Base-by-base conservation (phyloP, 495 filamentous ascomycete genomes). In the Trichoderma reesei region DNA sequence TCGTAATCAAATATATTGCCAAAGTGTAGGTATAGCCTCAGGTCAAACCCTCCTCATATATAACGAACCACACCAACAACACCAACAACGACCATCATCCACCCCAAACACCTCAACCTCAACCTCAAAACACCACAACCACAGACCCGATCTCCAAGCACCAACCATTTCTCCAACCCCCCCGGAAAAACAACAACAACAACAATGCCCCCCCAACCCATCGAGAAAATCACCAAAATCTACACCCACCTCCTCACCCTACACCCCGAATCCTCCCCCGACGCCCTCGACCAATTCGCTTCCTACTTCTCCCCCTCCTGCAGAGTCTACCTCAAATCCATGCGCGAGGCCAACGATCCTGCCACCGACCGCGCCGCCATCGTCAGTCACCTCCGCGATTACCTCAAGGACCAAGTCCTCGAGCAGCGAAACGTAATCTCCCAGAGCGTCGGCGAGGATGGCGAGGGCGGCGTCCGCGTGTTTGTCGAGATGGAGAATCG, bases 241-340 rank as follows among this genome's bases (percentile, higher is more conserved):
- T 68, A 68, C 66, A 41, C 60, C 13, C 59, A 56, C 54, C 63
- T 64, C 59, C 13, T 41, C n/a, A 36, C 34, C 18, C 61, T 70
- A 33, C 59, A 48, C 13, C 62, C 46, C 41, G 64, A 63, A 5
- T 66, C 68, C 13, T 34, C 68, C 6, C 9, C 61, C 59, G 13
- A 56, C 18, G 66, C 66, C 6, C 64, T 70, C 59, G 44, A 46
- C 13, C 41, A 54, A 6, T 66, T 70, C 34, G 66, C 61, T 42
- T 42, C 41, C 38, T 66, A 66, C 63, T 70, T 70, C 44, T 37
- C 59, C 54, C 56, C 66, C 16, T 33, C 64, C 64, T 68, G 68
- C 64, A 66, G 20, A 20, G 66, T 63, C 14, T 68, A 51, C n/a
- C 62, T 70, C 0, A 56, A 61, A 13, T 66, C 66, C 64, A 69